A percentile compares a stretch with the other conserved stretches of the same genome.
Conservation (phyloP, 2,329 filamentous ascomycete genomes). For the Plectosphaerella sp. region DNA sequence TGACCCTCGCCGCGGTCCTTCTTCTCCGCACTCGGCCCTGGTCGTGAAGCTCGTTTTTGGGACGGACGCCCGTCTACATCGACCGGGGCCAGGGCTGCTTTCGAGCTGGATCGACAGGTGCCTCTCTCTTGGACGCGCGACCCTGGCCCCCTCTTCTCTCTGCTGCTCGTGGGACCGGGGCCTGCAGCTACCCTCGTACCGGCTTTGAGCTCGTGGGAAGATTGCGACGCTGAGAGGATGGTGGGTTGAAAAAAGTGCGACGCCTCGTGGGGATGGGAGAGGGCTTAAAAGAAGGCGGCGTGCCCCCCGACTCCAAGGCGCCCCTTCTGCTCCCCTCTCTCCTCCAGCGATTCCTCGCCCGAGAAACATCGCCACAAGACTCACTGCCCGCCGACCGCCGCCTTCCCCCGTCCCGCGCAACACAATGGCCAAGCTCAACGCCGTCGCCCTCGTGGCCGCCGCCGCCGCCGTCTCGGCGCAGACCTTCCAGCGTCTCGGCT, state of each 20-base stretch:
- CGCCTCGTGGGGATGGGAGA: no score
- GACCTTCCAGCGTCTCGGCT: constrained; percentile 56
- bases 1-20: neutral
- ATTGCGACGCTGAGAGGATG: no score
- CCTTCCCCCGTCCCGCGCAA: neutral
- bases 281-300: no score
- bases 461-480: constrained; percentile 43
- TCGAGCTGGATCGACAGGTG: neutral
- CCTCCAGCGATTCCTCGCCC: neutral
- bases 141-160: neutral
- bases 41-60: neutral
- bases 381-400: neutral
- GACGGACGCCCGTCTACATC: neutral
- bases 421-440: constrained; percentile 27
- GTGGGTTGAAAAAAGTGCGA: no score
- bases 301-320: neutral
- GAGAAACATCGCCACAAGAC: neutral
- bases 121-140: neutral
- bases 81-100: neutral
- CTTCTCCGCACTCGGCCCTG: neutral
- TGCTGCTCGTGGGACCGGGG: neutral
- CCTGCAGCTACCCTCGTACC: neutral
- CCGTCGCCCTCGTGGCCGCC: constrained; percentile 25
- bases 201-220: neutral
- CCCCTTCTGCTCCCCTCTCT: neutral